Evolutionary conservation across 2,329 filamentous ascomycete genomes (phyloP).

Genomic region (Rutstroemia sp.): DNA sequence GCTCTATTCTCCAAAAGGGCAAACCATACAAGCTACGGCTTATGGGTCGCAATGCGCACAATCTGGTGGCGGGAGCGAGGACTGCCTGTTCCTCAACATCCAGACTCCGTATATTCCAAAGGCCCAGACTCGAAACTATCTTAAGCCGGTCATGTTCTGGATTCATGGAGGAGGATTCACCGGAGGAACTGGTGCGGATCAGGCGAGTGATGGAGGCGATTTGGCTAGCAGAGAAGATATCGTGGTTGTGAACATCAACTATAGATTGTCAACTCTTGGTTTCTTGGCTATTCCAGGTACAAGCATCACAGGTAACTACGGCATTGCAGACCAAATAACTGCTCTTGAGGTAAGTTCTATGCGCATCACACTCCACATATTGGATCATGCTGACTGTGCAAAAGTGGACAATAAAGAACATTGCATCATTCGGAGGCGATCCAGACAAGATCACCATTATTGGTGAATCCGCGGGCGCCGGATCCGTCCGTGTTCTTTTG

Average conservation of each 20-base stretch:
- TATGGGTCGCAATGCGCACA: conserved; percentile 31
- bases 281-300: conserved; percentile 43
- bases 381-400: background rate
- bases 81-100: conserved; percentile 29
- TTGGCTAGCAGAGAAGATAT: conserved; percentile 25
- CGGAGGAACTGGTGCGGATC: conserved; percentile 20
- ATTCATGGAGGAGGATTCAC: conserved; percentile 31
- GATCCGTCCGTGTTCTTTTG: conserved; percentile 40
- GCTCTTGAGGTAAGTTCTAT: conserved; percentile 34
- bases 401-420: conserved; percentile 42
- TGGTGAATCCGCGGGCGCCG: conserved; percentile 45
- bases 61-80: conserved; percentile 28
- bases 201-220: conserved; percentile 23
- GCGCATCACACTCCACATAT: background rate
- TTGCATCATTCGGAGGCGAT: conserved; percentile 40
- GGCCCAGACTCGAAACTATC: conserved; percentile 12
- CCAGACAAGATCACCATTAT: conserved; percentile 38
- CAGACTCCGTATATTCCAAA: conserved; percentile 32
- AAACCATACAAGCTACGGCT: conserved; percentile 38
- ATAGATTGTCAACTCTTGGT: conserved; percentile 23
- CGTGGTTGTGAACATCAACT: conserved; percentile 25
- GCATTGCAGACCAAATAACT: conserved; percentile 43
- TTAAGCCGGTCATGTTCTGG: conserved; percentile 31
- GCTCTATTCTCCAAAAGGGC: conserved; percentile 36
- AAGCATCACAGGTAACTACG: conserved; percentile 43